A percentile compares a stretch with the other conserved stretches of the same genome.
phyloP scores from a whole-genome alignment of 495 filamentous ascomycete genomes.

The Aspergillus kassunensis region DNA sequence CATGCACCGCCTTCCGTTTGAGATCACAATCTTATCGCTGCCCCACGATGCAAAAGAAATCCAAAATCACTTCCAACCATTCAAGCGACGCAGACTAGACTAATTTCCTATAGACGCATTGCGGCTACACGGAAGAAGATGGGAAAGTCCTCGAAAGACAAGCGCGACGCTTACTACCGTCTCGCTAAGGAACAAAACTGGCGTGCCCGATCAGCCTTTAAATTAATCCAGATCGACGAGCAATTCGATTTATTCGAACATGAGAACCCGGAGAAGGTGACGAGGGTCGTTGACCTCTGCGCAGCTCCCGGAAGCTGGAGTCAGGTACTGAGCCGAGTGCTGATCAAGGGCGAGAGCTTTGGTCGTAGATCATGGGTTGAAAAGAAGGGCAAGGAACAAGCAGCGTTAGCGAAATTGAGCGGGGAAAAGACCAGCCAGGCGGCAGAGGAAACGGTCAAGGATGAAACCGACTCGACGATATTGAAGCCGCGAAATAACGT shows the following conservation, averaged over 20 bases:
- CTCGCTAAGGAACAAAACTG: constrained; percentile 98
- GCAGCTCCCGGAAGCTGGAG: constrained; percentile 96
- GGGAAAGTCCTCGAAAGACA: constrained; percentile 98
- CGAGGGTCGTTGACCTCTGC: constrained; percentile 93
- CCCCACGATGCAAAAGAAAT: constrained; percentile 30
- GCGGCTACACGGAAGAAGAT: constrained; percentile 40
- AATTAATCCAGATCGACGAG: constrained; percentile 92
- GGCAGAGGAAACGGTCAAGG: constrained; percentile 21
- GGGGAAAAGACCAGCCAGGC: constrained; percentile 18
- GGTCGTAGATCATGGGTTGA: constrained; percentile 81
- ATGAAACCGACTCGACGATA: constrained; percentile 24
- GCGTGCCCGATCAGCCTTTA: constrained; percentile 95
- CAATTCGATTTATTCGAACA: constrained; percentile 88
- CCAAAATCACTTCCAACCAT: constrained; percentile 12
- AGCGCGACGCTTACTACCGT: constrained; percentile 95
- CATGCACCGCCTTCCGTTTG: constrained; percentile 24
- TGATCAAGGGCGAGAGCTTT: constrained; percentile 90
- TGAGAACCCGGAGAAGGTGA: constrained; percentile 57
- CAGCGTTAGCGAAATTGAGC: constrained; percentile 39
- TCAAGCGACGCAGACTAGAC: not conserved
- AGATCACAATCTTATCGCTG: constrained; percentile 33
- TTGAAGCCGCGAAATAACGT: constrained; percentile 65
- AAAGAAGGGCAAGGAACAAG: constrained; percentile 57
- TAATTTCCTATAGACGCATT: not conserved
- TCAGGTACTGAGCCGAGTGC: constrained; percentile 85